These are phyloP conservation scores for Coelastrella sp. DNA, from an alignment of 139 green algal genomes.

Conservation along the genomic window DNA sequence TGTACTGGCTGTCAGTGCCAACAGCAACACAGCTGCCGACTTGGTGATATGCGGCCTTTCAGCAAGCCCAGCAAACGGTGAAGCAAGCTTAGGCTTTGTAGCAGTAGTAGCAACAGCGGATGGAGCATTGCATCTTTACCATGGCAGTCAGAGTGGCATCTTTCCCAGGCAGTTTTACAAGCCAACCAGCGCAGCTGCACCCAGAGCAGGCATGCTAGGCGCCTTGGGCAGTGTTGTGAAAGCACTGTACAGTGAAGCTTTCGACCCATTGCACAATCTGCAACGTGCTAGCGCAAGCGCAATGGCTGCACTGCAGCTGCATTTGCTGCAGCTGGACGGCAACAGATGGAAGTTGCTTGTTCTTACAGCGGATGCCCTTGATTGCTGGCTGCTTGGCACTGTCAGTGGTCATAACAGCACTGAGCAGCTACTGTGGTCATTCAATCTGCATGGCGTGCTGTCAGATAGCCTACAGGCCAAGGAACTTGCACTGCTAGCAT, in stretches of 20 bases:
- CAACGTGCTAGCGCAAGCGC: slow-evolving; percentile 22
- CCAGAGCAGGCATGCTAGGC: slow-evolving; percentile 3
- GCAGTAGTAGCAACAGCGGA: slow-evolving; percentile 41
- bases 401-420: slow-evolving; percentile 19
- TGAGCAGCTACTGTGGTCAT: slow-evolving; percentile 39
- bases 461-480: background rate
- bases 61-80: slow-evolving; percentile 14
- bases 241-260: slow-evolving; percentile 46
- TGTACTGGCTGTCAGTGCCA: background rate
- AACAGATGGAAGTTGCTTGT: slow-evolving; percentile 42
- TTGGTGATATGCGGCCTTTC: slow-evolving; percentile 19
- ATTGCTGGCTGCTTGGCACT: slow-evolving; percentile 48
- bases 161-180: slow-evolving; percentile 45
- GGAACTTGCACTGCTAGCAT: background rate
- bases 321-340: slow-evolving; percentile 20
- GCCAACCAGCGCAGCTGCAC: background rate
- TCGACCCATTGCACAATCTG: slow-evolving; percentile 46
- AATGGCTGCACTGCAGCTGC: slow-evolving; percentile 30
- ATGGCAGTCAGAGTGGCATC: slow-evolving; percentile 49
- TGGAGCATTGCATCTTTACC: slow-evolving; percentile 42
- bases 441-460: slow-evolving; percentile 15
- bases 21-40: background rate
- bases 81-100: slow-evolving; percentile 26
- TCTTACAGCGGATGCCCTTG: slow-evolving; percentile 34
- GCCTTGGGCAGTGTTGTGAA: slow-evolving; percentile 34